Evolutionary conservation across 1,284 basidiomycete species (phyloP).

Genomic region (Boletus semigastroideus): DNA sequence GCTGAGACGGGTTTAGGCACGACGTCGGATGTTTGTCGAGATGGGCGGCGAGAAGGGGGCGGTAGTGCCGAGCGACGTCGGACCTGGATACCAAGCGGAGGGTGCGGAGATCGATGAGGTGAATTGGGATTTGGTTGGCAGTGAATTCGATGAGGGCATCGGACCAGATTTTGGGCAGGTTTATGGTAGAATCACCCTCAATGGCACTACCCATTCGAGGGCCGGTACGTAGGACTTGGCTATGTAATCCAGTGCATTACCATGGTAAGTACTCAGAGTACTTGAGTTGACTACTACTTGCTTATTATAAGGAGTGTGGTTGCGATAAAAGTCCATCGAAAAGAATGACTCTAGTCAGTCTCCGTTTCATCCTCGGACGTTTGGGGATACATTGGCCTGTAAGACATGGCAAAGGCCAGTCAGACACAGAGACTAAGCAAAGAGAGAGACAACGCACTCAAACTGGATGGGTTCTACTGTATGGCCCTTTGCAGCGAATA

Average conservation of each 20-base stretch:
- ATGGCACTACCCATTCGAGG: no score
- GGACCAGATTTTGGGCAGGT: no score
- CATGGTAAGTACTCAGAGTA: no score
- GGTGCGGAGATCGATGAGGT: no score
- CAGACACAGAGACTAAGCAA: conserved; percentile 1
- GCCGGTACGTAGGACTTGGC: no score
- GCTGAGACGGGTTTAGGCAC: neutral
- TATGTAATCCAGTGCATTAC: no score
- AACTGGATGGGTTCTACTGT: neutral
- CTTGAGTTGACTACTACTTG: no score
- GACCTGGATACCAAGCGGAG: neutral
- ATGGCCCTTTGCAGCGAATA: conserved; percentile 2
- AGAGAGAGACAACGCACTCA: conserved; percentile 1
- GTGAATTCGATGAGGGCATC: no score
- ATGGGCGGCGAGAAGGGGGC: neutral
- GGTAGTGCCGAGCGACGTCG: neutral
- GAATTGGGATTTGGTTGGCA: no score
- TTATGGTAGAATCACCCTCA: no score
- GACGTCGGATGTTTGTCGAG: no score
- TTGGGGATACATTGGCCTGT: neutral
- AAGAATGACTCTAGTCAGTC: neutral
- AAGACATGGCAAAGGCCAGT: neutral
- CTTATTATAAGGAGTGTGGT: neutral
- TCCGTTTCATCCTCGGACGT: neutral
- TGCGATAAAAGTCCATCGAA: neutral